These are phyloP conservation scores for Butyriboletus loyo DNA, from an alignment of 768 basidiomycete genomes.

Conservation along the genomic window DNA sequence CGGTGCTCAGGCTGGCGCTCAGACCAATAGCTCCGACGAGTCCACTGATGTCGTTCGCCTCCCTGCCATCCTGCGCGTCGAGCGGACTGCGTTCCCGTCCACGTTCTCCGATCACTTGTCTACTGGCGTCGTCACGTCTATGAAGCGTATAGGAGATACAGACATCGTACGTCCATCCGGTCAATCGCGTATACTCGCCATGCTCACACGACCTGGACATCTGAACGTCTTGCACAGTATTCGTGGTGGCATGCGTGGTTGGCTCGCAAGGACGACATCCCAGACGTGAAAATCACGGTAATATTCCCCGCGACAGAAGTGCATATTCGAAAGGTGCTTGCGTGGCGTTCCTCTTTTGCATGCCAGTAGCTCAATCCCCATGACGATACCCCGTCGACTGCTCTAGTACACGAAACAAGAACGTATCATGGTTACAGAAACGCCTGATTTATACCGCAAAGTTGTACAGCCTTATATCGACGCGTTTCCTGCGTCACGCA, in stretches of 20 bases:
- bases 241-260: slow-evolving; percentile 78
- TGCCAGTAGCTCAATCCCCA: neutral
- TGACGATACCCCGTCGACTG: neutral
- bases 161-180: slow-evolving; percentile 56
- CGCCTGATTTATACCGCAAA: slow-evolving; percentile 66
- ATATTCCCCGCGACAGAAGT: slow-evolving; percentile 88
- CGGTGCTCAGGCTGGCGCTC: neutral
- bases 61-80: slow-evolving; percentile 69
- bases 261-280: slow-evolving; percentile 29
- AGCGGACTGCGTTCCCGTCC: slow-evolving; percentile 67
- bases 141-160: slow-evolving; percentile 53
- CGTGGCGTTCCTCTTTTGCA: neutral
- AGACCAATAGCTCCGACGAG: neutral
- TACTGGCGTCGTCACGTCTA: slow-evolving; percentile 37
- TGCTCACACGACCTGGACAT: neutral
- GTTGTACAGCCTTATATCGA: slow-evolving; percentile 78
- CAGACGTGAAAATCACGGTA: slow-evolving; percentile 81
- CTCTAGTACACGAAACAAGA: slow-evolving; percentile 74
- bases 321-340: slow-evolving; percentile 68
- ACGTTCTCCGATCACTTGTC: slow-evolving; percentile 37
- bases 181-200: neutral
- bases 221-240: slow-evolving; percentile 51
- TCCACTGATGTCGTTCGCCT: slow-evolving; percentile 24
- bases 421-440: slow-evolving; percentile 74
- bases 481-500: slow-evolving; percentile 70